Base-by-base conservation (phyloP, 345 rosid species). In the Eutrema heterophyllum region DNA sequence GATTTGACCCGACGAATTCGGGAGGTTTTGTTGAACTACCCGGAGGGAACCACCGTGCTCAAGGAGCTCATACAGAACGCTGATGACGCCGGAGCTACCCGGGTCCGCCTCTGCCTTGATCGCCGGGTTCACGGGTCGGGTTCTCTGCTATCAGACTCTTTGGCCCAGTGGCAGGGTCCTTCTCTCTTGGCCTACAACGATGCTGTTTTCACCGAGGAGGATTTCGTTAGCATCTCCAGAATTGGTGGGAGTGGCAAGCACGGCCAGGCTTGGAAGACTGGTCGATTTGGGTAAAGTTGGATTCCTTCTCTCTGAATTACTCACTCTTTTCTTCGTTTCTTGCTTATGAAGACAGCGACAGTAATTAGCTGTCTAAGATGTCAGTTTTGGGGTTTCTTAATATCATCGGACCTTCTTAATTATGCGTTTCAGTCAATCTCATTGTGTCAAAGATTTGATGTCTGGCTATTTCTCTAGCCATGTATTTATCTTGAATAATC, bases 1-100 rank as follows among this genome's bases (percentile, higher is more conserved):
- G 98, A 93, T 94, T 87, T 93, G 38, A 91, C 97, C 45, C 94
- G 98, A 46, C 85, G 97, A 71, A 93, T 93, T 86, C 86, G 98
- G 44, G 98, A 93, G 83, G 98, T 93, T 67, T 79, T 93, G 50
- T 52, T 91, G 74, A 93, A 91, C 86, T 93, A 93, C 41, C 98
- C 98, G 30, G 98, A 93, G 71, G 98, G 98, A 9, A 89, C 94
- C 61, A 91, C 98, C 52, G 97, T 89, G 69, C 84, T 91, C 49
- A 93, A 91, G 80, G 98, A 93, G 82, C 89, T 93, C 15, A 89
- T 91, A 43, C 98, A 93, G 81, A 93, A 93, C 78, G 97, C 98
- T 50, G 98, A 93, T 33, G 98, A 93, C 58, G 98, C 98, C 18
- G 94, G 98, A 63, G 98, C 98, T 66, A 84, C 96, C 18, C 59